Evolutionary conservation across 1,139 yeast species (phyloP).

Genomic region (Candida tetrigidarum): DNA sequence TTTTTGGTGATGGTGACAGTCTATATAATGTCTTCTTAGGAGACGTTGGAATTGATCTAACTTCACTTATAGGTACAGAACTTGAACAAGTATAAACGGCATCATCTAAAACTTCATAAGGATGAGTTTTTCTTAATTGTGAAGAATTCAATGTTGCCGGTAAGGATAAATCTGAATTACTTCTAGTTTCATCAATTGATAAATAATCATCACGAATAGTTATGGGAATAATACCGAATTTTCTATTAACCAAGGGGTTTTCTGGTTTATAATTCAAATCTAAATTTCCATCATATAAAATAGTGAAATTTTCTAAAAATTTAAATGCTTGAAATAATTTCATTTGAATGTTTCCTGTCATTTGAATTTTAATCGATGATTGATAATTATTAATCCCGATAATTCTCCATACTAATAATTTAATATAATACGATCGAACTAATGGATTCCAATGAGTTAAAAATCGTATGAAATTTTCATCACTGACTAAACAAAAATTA

Average conservation of each 20-base stretch:
- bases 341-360: slow-evolving; percentile 33
- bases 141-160: slow-evolving; percentile 26
- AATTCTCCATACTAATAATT: slow-evolving; percentile 71
- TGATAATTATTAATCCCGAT: slow-evolving; percentile 53
- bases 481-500: slow-evolving; percentile 53
- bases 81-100: slow-evolving; percentile 63
- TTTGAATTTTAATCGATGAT: slow-evolving; percentile 36
- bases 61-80: slow-evolving; percentile 12
- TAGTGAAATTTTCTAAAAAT: slow-evolving; percentile 21
- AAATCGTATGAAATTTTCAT: slow-evolving; percentile 53
- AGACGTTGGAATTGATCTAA: slow-evolving; percentile 1
- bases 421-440: slow-evolving; percentile 68
- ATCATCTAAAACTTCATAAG: slow-evolving; percentile 79
- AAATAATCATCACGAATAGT: slow-evolving; percentile 32
- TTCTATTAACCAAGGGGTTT: slow-evolving; percentile 56
- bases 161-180: slow-evolving; percentile 13
- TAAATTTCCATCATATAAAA: slow-evolving; percentile 14
- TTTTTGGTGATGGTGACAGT: slow-evolving; percentile 4
- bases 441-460: slow-evolving; percentile 84
- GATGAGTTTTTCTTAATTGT: slow-evolving; percentile 54
- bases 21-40: neutral
- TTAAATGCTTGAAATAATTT: slow-evolving; percentile 31
- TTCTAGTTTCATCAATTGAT: slow-evolving; percentile 22
- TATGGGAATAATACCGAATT: slow-evolving; percentile 47
- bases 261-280: slow-evolving; percentile 42